phyloP scores from a whole-genome alignment of 2,329 filamentous ascomycete genomes.

The Elsinoe ampelina region DNA sequence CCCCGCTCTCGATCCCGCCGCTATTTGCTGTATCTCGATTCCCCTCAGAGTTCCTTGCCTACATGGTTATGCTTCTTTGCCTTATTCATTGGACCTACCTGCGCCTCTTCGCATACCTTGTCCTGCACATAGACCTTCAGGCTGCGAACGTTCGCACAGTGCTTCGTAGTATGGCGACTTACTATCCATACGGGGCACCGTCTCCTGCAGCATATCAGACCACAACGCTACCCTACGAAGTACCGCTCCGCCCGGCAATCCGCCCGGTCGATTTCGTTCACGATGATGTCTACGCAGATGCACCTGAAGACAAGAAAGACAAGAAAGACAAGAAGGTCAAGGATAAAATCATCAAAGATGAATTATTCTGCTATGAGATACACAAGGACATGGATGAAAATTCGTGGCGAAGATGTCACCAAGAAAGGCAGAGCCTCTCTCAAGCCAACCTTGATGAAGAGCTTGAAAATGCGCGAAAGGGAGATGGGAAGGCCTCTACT shows the following conservation, averaged over 20 bases:
- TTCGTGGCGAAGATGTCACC: no score
- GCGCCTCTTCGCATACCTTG: neutral
- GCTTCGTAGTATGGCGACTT: neutral
- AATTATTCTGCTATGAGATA: neutral
- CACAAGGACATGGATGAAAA: neutral
- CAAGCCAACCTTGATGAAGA: neutral
- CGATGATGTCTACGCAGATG: neutral
- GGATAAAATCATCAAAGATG: neutral
- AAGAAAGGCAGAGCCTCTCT: neutral
- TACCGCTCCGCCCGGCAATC: neutral
- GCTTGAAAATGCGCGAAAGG: neutral
- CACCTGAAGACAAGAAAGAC: constrained; percentile 13
- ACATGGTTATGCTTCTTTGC: neutral
- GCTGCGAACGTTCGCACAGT: neutral
- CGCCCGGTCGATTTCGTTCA: neutral
- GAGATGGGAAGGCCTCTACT: no score
- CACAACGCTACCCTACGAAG: neutral
- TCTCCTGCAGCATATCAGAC: neutral
- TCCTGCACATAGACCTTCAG: neutral
- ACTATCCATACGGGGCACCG: neutral
- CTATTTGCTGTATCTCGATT: neutral
- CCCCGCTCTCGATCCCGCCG: neutral
- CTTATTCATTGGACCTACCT: neutral
- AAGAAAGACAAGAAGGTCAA: constrained; percentile 8
- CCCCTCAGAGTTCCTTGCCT: neutral